Base-by-base conservation (phyloP, 2,329 filamentous ascomycete species). In the Lachnellula hyalina region DNA sequence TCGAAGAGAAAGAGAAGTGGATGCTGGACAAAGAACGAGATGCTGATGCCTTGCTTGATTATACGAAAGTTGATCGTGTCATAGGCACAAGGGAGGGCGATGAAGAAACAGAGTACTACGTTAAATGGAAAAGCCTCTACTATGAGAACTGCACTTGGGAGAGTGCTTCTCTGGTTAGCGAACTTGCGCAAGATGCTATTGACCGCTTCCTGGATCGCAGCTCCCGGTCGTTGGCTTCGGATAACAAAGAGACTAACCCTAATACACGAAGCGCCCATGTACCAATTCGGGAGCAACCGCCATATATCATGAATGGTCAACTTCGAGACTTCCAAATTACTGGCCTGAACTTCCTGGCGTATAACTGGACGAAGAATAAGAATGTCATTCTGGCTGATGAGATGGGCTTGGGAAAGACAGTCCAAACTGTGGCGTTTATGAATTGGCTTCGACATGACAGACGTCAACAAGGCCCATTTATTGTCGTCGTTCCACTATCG, bases 71-170 rank as follows among this genome's bases (percentile, higher is more conserved):
- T 34, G 94, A 99, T 71, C 85, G 94, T 64, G 86, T 99, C 55
- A 96, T 99, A 64, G 89, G 89, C 52, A 82, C 86, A 55, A 85
- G 89, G 59, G 84, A 90, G 55, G 87, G 86, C 23, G 90, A 94
- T 14, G 86, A 89, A 8, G 90, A 85, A 48, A 83, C 83, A 0
- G 90, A 97, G 70, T 99, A 99, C 71, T 90, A 86, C 61, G 87
- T 97, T 72, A 99, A 99, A 75, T 99, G 94, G 91, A 96, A 94
- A 72, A 89, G 90, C 11, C 81, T 97, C 50, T 89, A 87, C 51
- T 99, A 99, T 69, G 92, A 97, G 65, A 86, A 86, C 59, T 96
- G 89, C 72, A 99, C 95, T 2, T 99, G 95, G 95, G 94, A 99
- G 70, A 74, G 77, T 41, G 89, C 85, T 40, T 79, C 83, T 5